Percentiles rank a stretch among this genome's conserved stretches.
phyloP scores from a whole-genome alignment of 2,329 filamentous ascomycete species.

The Alternaria arborescens region DNA sequence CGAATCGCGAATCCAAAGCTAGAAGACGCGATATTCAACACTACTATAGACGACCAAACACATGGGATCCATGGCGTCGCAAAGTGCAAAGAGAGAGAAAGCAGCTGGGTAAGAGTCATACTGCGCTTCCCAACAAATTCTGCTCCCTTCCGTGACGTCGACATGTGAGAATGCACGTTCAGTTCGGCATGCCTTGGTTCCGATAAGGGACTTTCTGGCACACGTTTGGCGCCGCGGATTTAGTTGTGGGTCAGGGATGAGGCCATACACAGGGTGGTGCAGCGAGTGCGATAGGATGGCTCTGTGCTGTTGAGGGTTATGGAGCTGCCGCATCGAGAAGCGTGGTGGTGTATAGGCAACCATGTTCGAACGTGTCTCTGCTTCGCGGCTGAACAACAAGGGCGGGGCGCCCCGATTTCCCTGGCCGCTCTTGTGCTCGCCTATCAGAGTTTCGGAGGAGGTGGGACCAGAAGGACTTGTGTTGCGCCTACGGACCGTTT shows the following conservation, averaged over 20 bases:
- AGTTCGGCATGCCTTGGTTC: conserved; percentile 2
- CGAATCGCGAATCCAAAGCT: conserved; percentile 2
- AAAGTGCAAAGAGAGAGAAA: background rate
- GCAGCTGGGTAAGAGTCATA: background rate
- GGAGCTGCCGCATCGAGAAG: conserved; percentile 21
- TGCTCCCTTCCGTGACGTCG: conserved; percentile 11
- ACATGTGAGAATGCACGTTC: conserved; percentile 13
- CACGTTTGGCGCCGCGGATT: background rate
- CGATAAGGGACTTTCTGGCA: conserved; percentile 7
- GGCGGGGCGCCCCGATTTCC: conserved; percentile 17
- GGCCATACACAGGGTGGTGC: background rate
- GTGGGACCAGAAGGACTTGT: conserved; percentile 5
- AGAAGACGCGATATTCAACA: background rate
- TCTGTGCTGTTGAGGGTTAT: conserved; percentile 1
- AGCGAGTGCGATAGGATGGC: conserved; percentile 11
- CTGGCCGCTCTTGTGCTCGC: conserved; percentile 17
- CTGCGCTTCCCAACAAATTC: background rate
- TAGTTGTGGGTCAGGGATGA: conserved; percentile 8
- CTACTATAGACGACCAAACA: conserved; percentile 1
- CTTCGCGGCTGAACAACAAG: conserved; percentile 14
- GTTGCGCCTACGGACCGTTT: conserved; percentile 26
- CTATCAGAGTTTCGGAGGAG: background rate
- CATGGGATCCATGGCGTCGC: conserved; percentile 1
- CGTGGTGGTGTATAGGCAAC: conserved; percentile 30
- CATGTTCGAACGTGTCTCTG: conserved; percentile 6